Evolutionary conservation across 129 eudicot genomes (phyloP), one percentile per base, ranked within the genome.

Genomic region (Pseudognaphalium luteoalbum): DNA sequence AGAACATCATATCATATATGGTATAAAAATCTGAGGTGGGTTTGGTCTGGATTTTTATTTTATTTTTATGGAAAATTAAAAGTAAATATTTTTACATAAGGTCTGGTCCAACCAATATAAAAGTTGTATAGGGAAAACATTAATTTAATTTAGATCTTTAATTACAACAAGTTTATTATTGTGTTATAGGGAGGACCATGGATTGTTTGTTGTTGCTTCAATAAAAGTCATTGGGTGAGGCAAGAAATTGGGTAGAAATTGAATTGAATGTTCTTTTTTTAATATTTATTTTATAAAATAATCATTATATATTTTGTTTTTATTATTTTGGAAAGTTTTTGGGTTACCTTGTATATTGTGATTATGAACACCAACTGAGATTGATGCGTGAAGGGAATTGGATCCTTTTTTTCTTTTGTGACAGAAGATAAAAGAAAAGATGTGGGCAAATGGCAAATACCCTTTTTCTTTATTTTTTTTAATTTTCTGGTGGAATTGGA

Each of bases 31-130:
- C 37, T 76, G 73, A 61, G 77, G 66, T 71, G 66, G 70, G 64
- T 56, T 82, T 56, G 74, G 68, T 56, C 57, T 66, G 63, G 70
- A 65, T 71, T 25, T 34, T 82, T 21, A 69, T 17, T 65, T 56
- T 25, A 25, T 76, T 29, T 32, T 65, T 58, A 50, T 12, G 44
- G 17, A 20, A 74, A 42, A 22, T 61, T 8, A 61, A 61, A 44
- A 68, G 64, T 63, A 50, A 66, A 25, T 68, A 64, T 60, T 66
- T 67, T 63, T 59, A 75, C 75, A 68, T 39, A 76, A 39, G 65
- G 59, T 47, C 76, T 54, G 50, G 72, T 81, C 80, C 80, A 77
- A 66, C 78, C 73, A 83, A 83, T 54, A 39, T 59, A 71, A 82
- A 25, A 59, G 72, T 60, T 66, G 54, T 74, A 64, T 72, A 78